A percentile compares a stretch with the other conserved stretches of the same genome.
phyloP scores from a whole-genome alignment of 306 rosid genomes.

The Albizia julibrissin region DNA sequence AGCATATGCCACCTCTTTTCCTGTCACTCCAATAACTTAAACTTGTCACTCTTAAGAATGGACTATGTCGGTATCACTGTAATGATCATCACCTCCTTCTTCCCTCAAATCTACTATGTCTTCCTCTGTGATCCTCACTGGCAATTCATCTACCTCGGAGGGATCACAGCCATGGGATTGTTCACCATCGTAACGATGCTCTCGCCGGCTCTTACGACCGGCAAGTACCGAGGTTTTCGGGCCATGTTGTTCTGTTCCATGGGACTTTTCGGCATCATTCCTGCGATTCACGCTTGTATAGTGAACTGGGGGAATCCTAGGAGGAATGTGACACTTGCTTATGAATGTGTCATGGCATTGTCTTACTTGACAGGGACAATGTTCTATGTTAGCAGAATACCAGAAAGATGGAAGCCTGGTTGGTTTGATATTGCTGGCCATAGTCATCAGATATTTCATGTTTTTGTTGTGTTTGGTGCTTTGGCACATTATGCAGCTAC shows the following conservation, averaged over 20 bases:
- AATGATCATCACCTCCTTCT: conserved; percentile 95
- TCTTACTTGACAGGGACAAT: conserved; percentile 73
- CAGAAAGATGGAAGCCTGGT: conserved; percentile 90
- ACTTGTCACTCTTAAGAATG: conserved; percentile 57
- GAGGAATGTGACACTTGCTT: conserved; percentile 63
- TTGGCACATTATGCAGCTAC: conserved; percentile 84
- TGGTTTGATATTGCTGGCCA: conserved; percentile 94
- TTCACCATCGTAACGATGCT: conserved; percentile 72
- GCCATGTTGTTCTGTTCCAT: conserved; percentile 83
- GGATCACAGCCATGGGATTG: conserved; percentile 80
- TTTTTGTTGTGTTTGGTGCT: conserved; percentile 82
- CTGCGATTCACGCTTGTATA: conserved; percentile 70
- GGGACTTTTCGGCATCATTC: conserved; percentile 91
- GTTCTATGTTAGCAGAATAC: conserved; percentile 74
- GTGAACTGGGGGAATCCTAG: conserved; percentile 83
- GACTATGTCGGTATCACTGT: conserved; percentile 81
- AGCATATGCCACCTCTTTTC: conserved; percentile 91
- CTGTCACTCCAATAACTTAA: conserved; percentile 72
- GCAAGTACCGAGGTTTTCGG: conserved; percentile 61
- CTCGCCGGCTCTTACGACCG: conserved; percentile 58
- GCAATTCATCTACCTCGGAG: conserved; percentile 80
- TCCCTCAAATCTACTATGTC: conserved; percentile 92
- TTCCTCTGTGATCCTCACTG: conserved; percentile 85
- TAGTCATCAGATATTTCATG: conserved; percentile 92
- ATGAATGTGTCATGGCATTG: conserved; percentile 74